Evolutionary conservation across 2,329 filamentous ascomycete genomes (phyloP), one percentile per base, ranked within the genome.

Genomic region (Alternaria ventricosa): DNA sequence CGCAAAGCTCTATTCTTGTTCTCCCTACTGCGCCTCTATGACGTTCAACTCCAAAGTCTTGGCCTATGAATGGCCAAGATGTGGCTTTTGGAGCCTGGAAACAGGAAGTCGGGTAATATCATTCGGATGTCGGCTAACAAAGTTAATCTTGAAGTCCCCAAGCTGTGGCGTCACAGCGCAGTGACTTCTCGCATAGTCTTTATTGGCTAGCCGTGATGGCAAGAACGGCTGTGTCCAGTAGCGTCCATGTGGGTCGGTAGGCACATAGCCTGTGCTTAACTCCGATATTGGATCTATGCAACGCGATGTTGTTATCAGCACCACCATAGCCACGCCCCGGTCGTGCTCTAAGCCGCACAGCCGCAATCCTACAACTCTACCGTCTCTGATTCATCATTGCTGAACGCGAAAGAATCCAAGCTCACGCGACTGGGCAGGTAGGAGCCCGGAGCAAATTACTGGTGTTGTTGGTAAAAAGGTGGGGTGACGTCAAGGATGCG

Each of bases 401-500:
- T 23, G 12, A 6, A 6, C 11, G 20, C 28, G 8, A 36, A 36
- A 12, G 20, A 51, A 2, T 5, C 3, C 9, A 33, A 33, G 28
- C 28, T 36, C 33, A 2, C 12, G 12, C 28, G n/a, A 36, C 4
- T 51, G 18, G 9, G 49, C 12, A 33, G 2, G 13, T 2, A n/a
- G 8, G 28, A 22, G 10, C 22, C 28, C 6, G 15, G 12, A 20
- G 33, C 36, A 41, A 41, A 9, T 36, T 23, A 22, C 25, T 49
- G 25, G 45, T 60, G 50, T 60, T 20, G 59, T 58, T 18, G 28
- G 23, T 28, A 44, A 41, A 53, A 45, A 33, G 15, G 47, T 49
- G n/a, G 54, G 60, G 46, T 61, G 60, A 58, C 46, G 60, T 58
- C 55, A 61, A 58, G 55, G 55, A 58, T 58, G 36, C 27, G 55